These are phyloP conservation scores for Rhodotorula sp. DNA, from an alignment of 1,284 basidiomycete species.

Conservation along the genomic window DNA sequence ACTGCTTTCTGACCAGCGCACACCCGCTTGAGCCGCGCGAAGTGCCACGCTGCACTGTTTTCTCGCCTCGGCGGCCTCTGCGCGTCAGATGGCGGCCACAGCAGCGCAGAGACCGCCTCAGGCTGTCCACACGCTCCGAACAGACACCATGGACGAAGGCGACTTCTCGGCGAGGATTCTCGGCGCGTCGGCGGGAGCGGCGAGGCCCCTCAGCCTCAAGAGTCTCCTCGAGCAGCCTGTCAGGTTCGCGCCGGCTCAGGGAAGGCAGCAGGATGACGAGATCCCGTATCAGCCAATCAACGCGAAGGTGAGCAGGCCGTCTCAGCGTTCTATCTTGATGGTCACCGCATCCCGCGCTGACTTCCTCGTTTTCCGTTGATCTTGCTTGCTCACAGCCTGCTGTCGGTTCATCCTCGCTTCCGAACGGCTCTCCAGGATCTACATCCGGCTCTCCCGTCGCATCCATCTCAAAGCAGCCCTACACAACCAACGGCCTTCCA, in stretches of 20 bases:
- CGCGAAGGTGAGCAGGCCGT: slow-evolving; percentile 3
- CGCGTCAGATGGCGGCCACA: slow-evolving; percentile 5
- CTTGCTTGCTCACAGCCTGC: neutral
- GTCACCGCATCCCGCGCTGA: no score
- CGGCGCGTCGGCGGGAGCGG: neutral
- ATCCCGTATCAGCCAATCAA: slow-evolving; percentile 37
- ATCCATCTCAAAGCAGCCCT: slow-evolving; percentile 7
- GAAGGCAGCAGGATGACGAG: slow-evolving; percentile 13
- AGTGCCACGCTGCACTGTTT: neutral
- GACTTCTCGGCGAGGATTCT: neutral
- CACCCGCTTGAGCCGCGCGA: neutral
- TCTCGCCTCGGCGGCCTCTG: neutral
- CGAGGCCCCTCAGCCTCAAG: slow-evolving; percentile 28
- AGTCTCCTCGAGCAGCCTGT: slow-evolving; percentile 33
- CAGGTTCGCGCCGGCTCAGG: slow-evolving; percentile 23
- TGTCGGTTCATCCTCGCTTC: no score
- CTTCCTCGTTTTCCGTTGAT: neutral
- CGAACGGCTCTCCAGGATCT: neutral
- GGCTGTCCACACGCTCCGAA: slow-evolving; percentile 7
- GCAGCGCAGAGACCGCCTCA: neutral
- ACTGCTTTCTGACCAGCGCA: neutral
- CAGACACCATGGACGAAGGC: neutral
- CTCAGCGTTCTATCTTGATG: no score
- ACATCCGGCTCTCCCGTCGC: slow-evolving; percentile 11
- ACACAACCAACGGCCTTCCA: neutral